These are phyloP conservation scores for Vaucheria bursata DNA, from an alignment of 352 stramenopile species.

Conservation along the genomic window DNA sequence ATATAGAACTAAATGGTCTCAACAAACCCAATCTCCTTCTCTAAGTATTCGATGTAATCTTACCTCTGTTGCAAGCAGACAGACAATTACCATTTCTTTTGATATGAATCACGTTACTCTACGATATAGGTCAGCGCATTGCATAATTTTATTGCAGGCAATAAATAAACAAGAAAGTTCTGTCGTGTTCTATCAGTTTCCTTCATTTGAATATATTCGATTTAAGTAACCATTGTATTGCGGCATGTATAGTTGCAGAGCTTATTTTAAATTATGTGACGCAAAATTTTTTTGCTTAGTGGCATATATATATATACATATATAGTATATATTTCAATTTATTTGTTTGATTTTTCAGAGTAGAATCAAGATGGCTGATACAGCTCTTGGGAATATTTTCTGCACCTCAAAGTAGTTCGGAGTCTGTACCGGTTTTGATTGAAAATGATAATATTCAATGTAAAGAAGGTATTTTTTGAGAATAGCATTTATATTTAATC, in stretches of 20 bases:
- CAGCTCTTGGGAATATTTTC: slow-evolving; percentile 34
- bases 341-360: slow-evolving; percentile 13
- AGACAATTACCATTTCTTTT: slow-evolving; percentile 30
- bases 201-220: background rate
- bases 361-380: slow-evolving; percentile 39
- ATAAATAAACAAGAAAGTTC: background rate
- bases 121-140: slow-evolving; percentile 18
- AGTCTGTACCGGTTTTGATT: slow-evolving; percentile 20
- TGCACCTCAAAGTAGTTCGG: too few species aligned
- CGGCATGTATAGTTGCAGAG: too few species aligned
- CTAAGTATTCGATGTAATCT: background rate
- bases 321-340: background rate
- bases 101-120: slow-evolving; percentile 46
- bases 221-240: background rate
- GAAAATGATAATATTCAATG: background rate
- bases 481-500: background rate
- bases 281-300: background rate
- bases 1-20: slow-evolving; percentile 41
- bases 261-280: background rate
- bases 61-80: background rate
- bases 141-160: background rate
- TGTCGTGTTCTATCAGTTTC: background rate
- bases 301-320: background rate
- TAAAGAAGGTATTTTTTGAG: background rate
- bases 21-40: background rate